Base-by-base conservation (phyloP, 805 yeast species). In the Cyberlindnera mycetangii region DNA sequence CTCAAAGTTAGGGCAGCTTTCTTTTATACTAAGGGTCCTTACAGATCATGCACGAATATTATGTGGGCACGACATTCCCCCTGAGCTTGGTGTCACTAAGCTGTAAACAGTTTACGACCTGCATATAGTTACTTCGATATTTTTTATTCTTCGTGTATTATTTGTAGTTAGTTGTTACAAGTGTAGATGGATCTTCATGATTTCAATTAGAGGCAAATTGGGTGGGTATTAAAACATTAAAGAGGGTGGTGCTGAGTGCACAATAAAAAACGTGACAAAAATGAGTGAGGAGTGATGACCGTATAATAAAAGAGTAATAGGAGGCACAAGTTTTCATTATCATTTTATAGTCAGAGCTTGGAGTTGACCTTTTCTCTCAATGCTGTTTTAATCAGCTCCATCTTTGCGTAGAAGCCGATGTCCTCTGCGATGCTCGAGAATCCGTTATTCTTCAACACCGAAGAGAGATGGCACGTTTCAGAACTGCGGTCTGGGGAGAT, bases 401-500 rank as follows among this genome's bases (percentile, higher is more conserved):
- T 66, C 57, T 78, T 79, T 37, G 69, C 71, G 44, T 60, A 51
- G 38, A 72, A 60, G 42, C 70, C 70, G 49, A 76, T 72, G 34
- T 68, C 70, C 48, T 74, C 72, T 45, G 64, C 67, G 34, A 64
- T 65, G 44, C 71, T 75, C 39, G 79, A 75, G 51, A 74, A 66
- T 32, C 66, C 69, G 7, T 78, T 78, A 34, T 67, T 62, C 47
- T 69, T 71, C 59, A 81, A 52, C 9, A 74, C 71, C 39, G 72
- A 72, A 17, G 69, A 68, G 44, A 78, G 59, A 28, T 83, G 81
- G 52, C 77, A 78, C 2, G 92, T 83, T 60, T 79, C 81, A 43
- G 85, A 81, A 44, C 78, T 78, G 59, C 88, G 79, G 45, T 77
- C 74, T 31, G 93, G 90, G 3, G 90, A 86, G 41, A 92, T 82